Base-by-base conservation (phyloP, 306 rosid genomes). In the Vigna trinervia region DNA sequence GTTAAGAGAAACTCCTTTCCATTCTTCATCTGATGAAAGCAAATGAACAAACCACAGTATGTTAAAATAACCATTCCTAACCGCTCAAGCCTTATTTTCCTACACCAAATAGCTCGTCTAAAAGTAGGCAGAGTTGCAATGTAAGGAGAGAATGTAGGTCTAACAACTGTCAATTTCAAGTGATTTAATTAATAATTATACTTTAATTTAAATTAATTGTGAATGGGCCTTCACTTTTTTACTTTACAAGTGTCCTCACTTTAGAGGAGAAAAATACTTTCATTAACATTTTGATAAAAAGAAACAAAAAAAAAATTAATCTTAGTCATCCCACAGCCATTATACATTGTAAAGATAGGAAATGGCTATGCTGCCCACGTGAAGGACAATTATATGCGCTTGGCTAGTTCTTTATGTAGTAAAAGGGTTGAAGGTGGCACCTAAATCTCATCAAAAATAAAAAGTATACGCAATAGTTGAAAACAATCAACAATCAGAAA, bases 1-100 rank as follows among this genome's bases (percentile, higher is more conserved):
- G 96, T 91, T 57, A 92, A 91, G 61, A 96, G 99, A 85, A 92
- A 96, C 84, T 96, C 98, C 84, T 87, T 92, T 85, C 97, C 97
- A 57, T 90, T 88, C 89, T 91, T 92, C 90, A 87, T 88, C 99
- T 89, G 86, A 82, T 17, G 65, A 74, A 73, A 77, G 87, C 78
- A 58, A 56, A 76, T 19, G 34, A 80, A 73, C 69, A 69, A 75
- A 75, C 69, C 28, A 80, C 46, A 34, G 14, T 62, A 75, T 19
- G 71, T 84, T 69, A 86, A 23, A 48, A 46, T 43, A 80, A 39
- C 69, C 34, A 66, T 3, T 59, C 73, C 36, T 56, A 46, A 81
- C 56, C 36, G 15, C 75, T 67, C 23, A 60, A 34, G 52, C 34
- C 46, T 59, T 43, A 59, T 28, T 47, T 67, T 60, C 69, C 36